Percentiles rank a stretch among this genome's conserved stretches.
Conservation (phyloP, 768 basidiomycete genomes). For the Mycena galopus region DNA sequence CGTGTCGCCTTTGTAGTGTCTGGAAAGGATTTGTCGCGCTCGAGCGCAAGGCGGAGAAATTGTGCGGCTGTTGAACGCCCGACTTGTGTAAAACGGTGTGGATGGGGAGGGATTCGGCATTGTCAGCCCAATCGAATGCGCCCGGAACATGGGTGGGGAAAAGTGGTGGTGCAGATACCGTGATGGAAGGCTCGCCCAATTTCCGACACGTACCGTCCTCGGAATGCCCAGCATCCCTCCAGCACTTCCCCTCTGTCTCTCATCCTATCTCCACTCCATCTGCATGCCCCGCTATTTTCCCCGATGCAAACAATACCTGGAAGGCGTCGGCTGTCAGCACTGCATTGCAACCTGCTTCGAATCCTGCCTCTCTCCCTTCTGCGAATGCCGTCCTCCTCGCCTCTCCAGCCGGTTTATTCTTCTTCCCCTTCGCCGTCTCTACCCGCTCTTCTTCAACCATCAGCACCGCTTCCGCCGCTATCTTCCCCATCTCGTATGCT, state of each 20-base stretch:
- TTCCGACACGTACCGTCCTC: neutral
- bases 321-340: neutral
- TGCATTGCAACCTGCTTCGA: too few relatives aligned
- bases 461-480: neutral
- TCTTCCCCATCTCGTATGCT: neutral
- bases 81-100: neutral
- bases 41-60: constrained; percentile 8
- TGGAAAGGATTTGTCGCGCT: neutral
- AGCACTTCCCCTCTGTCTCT: neutral
- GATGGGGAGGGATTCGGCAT: too few relatives aligned
- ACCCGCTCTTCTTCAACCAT: too few relatives aligned
- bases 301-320: neutral
- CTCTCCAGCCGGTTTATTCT: too few relatives aligned
- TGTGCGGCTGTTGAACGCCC: neutral
- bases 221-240: neutral
- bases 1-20: neutral
- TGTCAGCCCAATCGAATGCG: neutral
- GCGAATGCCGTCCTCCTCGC: too few relatives aligned
- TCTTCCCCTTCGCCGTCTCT: too few relatives aligned
- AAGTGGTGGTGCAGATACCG: neutral
- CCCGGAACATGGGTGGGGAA: neutral
- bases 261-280: neutral
- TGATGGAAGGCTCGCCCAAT: neutral
- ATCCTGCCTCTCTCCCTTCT: too few relatives aligned
- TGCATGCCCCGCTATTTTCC: neutral